These are phyloP conservation scores for Picocystis sp. DNA, from an alignment of 163 green algal species.

Conservation along the genomic window DNA sequence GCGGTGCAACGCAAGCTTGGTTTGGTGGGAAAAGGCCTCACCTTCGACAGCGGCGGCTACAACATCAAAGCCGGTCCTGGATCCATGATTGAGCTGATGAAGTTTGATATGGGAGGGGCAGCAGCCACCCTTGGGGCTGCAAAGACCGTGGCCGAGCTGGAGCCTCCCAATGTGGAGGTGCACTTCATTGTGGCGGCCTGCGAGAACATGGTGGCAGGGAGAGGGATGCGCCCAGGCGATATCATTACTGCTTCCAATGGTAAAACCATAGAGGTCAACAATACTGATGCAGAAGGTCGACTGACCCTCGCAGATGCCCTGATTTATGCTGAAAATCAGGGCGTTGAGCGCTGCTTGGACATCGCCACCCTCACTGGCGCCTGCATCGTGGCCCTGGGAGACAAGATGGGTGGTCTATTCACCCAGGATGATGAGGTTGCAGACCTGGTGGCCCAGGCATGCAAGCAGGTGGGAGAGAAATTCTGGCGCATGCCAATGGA, in stretches of 20 bases:
- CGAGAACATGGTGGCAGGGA: constrained; percentile 89
- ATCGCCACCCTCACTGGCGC: constrained; percentile 85
- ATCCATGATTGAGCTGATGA: constrained; percentile 72
- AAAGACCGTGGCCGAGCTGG: constrained; percentile 40
- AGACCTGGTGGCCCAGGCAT: constrained; percentile 26
- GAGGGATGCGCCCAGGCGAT: constrained; percentile 67
- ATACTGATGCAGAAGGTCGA: constrained; percentile 79
- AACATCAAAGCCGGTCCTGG: constrained; percentile 61
- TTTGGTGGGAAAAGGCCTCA: constrained; percentile 92
- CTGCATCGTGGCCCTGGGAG: constrained; percentile 68
- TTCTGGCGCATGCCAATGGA: constrained; percentile 90
- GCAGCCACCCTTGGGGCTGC: constrained; percentile 79
- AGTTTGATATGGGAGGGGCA: constrained; percentile 81
- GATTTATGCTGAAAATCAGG: constrained; percentile 60
- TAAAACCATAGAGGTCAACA: constrained; percentile 91
- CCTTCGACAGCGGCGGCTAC: constrained; percentile 68
- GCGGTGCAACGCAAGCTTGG: constrained; percentile 46
- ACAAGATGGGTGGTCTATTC: constrained; percentile 42
- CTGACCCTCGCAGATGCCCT: constrained; percentile 88
- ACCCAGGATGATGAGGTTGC: constrained; percentile 51
- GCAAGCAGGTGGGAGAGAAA: constrained; percentile 62
- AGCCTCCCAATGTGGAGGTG: constrained; percentile 32
- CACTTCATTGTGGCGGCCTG: constrained; percentile 83
- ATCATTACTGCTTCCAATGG: constrained; percentile 81
- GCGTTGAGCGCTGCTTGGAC: constrained; percentile 51